A percentile compares a stretch with the other conserved stretches of the same genome.
phyloP scores from a whole-genome alignment of 768 basidiomycete genomes.

The Leccinum subgranulosum region DNA sequence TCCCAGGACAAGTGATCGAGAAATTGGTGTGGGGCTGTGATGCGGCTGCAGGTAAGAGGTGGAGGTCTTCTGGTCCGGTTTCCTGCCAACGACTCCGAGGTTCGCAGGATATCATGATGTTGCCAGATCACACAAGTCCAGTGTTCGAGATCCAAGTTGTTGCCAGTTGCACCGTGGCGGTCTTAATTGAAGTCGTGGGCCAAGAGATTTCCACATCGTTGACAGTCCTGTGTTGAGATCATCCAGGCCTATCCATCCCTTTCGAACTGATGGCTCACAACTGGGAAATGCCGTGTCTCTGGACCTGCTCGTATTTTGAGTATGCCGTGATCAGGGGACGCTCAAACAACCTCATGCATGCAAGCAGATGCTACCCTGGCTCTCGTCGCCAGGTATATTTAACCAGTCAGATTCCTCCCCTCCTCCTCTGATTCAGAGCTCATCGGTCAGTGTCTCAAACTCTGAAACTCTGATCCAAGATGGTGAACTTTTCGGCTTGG shows the following conservation, averaged over 20 bases:
- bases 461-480: neutral
- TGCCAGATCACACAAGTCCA: neutral
- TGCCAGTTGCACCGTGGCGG: too few relatives aligned
- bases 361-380: neutral
- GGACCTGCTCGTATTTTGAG: neutral
- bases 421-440: neutral
- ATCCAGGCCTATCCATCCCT: neutral
- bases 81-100: neutral
- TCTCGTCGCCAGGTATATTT: neutral
- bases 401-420: neutral
- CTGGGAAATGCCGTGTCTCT: neutral
- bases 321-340: conserved; percentile 4
- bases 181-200: neutral
- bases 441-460: neutral
- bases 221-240: neutral
- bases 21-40: neutral
- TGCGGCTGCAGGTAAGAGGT: neutral
- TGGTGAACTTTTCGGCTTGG: conserved; percentile 7
- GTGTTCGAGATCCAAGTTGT: too few relatives aligned
- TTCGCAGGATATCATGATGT: neutral
- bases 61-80: neutral
- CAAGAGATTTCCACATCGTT: neutral
- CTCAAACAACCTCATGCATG: neutral
- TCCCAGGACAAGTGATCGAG: neutral
- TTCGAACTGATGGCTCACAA: neutral